Evolutionary conservation across 305 asterid species (phyloP), one percentile per base, ranked within the genome.

Genomic region (Coffea humblotiana): DNA sequence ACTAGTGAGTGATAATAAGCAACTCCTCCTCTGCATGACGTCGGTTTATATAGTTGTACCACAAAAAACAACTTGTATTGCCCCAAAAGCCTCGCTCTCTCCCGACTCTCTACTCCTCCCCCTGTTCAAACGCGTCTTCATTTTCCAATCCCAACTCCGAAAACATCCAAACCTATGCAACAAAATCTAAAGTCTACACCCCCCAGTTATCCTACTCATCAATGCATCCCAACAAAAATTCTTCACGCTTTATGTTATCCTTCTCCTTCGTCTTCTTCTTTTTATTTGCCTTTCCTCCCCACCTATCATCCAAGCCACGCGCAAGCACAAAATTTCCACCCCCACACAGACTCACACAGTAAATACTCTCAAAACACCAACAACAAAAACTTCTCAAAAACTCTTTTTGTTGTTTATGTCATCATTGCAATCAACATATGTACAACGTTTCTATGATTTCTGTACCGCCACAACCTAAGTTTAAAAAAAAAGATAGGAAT

Each of bases 1-100:
- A 69, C 43, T 68, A 82, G 52, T 80, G 89, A 83, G 58, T 80
- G 88, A 87, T 79, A 90, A 88, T 84, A 86, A 83, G 92, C 70
- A 27, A 27, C 7, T 12, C 40, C 3, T 56, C n/a, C 88, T 80
- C 83, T 51, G 70, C 84, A 52, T 77, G 37, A 27, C 63, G 69
- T 23, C 68, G 56, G 63, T 37, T 11, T 32, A 68, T 74, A 82
- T 47, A 40, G 70, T 32, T 71, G 27, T 21, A 8, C 13, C 15
- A 25, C 0, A 58, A 14, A 69, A 37, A 52, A 12, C 54, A 71
- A 58, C 63, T 47, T 49, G 5, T 29, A 10, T 10, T 13, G 13
- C 68, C 65, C 56, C 25, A 27, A 77, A 63, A 25, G 19, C 73
- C 72, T 64, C 51, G 71, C 4, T 12, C 0, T 63, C 19, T 47